Conservation (phyloP, 116 monocot species). For the Trichopus zeylanicus region DNA sequence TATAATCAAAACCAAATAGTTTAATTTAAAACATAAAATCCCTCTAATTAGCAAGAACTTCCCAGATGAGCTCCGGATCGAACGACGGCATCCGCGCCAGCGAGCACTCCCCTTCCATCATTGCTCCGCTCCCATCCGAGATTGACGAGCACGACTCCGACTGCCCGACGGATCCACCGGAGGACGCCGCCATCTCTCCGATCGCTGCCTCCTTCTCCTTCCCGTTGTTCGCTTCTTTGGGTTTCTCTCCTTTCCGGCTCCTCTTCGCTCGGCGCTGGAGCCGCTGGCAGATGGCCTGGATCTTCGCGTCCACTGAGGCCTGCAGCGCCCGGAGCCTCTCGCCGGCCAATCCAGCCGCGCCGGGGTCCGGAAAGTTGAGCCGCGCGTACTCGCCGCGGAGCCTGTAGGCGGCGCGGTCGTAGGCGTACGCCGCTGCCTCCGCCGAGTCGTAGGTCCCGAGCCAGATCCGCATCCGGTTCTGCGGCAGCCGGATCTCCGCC, state of each 20-base stretch:
- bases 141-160: conserved; percentile 8
- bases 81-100: conserved; percentile 51
- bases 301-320: conserved; percentile 52
- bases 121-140: neutral
- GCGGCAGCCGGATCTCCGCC: conserved; percentile 68
- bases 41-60: conserved; percentile 30
- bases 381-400: conserved; percentile 78
- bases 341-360: neutral
- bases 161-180: neutral
- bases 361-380: conserved; percentile 59
- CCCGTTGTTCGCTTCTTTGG: neutral
- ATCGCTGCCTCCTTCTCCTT: neutral
- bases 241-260: neutral
- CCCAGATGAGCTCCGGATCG: conserved; percentile 67
- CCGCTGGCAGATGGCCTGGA: conserved; percentile 52
- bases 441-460: conserved; percentile 79
- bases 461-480: conserved; percentile 70
- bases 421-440: conserved; percentile 71
- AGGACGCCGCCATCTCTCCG: neutral
- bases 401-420: conserved; percentile 81
- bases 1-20: too few relatives aligned
- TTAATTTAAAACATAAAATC: too few relatives aligned
- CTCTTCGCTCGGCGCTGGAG: conserved; percentile 26
- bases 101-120: conserved; percentile 24
- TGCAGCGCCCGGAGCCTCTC: conserved; percentile 21